Evolutionary conservation across 2,329 filamentous ascomycete genomes (phyloP).

Genomic region (Akanthomyces lecanii): DNA sequence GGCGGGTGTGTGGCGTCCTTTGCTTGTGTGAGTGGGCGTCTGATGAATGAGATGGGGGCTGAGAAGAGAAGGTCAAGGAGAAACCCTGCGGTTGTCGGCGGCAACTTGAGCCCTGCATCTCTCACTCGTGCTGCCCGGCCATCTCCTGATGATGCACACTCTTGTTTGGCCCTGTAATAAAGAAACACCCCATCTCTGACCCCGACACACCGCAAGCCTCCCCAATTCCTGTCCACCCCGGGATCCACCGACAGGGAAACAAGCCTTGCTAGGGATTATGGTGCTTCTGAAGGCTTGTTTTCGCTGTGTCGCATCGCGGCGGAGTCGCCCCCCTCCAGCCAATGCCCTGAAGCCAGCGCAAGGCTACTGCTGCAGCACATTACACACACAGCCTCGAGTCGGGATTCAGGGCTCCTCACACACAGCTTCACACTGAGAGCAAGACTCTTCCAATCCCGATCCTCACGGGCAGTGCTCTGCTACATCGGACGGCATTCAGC

Average conservation of each 20-base stretch:
- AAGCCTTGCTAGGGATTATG: not conserved
- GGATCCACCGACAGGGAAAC: not conserved
- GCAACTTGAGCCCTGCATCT: not conserved
- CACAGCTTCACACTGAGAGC: too few species aligned
- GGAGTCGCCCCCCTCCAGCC: not conserved
- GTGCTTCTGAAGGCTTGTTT: not conserved
- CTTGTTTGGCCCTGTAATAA: too few species aligned
- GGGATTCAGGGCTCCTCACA: not conserved
- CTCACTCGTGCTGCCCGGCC: not conserved
- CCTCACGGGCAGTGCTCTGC: not conserved
- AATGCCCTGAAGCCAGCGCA: not conserved
- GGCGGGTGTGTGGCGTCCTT: not conserved
- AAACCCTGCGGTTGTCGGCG: not conserved
- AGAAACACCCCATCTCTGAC: not conserved
- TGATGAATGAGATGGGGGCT: not conserved
- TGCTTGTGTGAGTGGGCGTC: not conserved
- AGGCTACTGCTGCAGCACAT: not conserved
- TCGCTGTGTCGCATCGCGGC: not conserved
- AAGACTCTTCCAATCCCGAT: not conserved
- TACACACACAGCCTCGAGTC: not conserved
- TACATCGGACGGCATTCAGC: not conserved
- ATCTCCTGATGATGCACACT: not conserved
- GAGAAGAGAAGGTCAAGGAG: not conserved
- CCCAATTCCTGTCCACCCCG: not conserved
- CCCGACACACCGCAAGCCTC: not conserved